These are phyloP conservation scores for Parietaria judaica DNA, from an alignment of 306 rosid genomes.

Conservation along the genomic window DNA sequence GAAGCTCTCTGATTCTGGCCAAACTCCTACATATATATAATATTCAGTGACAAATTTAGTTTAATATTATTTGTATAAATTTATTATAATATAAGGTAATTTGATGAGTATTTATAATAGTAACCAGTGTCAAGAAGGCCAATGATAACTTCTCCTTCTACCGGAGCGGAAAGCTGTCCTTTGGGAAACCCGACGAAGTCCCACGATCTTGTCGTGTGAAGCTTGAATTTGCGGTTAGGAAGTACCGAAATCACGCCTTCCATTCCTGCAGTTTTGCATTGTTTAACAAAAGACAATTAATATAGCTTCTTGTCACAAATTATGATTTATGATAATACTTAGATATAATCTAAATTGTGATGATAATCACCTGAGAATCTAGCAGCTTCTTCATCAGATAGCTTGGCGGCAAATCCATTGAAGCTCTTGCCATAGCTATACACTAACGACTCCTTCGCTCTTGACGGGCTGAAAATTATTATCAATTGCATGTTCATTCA, in stretches of 20 bases:
- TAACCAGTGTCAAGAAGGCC: conserved; percentile 29
- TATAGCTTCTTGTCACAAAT: no score
- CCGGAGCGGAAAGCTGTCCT: conserved; percentile 2
- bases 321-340: not conserved
- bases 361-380: conserved; percentile 17
- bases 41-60: no score
- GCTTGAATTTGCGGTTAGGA: conserved; percentile 24
- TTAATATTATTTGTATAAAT: no score
- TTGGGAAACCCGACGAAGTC: conserved; percentile 24
- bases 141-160: conserved; percentile 16
- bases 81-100: not conserved
- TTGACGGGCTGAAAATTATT: conserved; percentile 12
- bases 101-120: no score
- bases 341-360: not conserved
- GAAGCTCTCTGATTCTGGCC: conserved; percentile 36
- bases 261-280: conserved; percentile 2
- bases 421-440: conserved; percentile 33
- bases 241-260: conserved; percentile 30
- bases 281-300: not conserved
- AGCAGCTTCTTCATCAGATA: conserved; percentile 28
- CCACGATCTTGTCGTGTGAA: conserved; percentile 39
- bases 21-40: conserved; percentile 19
- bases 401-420: conserved; percentile 30
- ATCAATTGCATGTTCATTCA: not conserved
- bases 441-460: conserved; percentile 25